Base-by-base conservation (phyloP, 345 rosid species). In the Clausena lansium region DNA sequence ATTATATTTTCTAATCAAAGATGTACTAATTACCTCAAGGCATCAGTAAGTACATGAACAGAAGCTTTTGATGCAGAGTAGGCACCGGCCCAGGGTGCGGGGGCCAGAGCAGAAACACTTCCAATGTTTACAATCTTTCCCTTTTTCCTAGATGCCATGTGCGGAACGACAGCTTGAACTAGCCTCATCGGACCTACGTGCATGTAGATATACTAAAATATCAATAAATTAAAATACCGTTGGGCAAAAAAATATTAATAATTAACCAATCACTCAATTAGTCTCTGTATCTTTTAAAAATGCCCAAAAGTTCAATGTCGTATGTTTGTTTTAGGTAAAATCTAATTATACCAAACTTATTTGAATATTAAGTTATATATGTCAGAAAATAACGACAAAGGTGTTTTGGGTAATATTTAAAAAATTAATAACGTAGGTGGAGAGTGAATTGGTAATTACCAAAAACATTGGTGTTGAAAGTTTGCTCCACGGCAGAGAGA, bases 101-200 rank as follows among this genome's bases (percentile, higher is more conserved):
- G 90, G 75, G 86, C 83, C 84, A 81, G 24, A 30, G 76, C 97
- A 70, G 86, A 41, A 58, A 89, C 81, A 66, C 96, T 92, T 69
- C 97, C 97, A 63, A 95, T 70, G 20, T 95, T 95, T 27, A 91
- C 93, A 58, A 95, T 85, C 82, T 85, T 93, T 14, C 96, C 96
- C 60, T 79, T 88, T 70, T 78, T 91, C 86, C 89, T 89, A 61
- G 88, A 79, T 33, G 89, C 94, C 98, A 95, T 92, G 86, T 89
- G 93, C 77, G 96, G 96, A 25, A 88, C 92, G 73, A 90, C 95
- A 73, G 93, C 92, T 85, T 93, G 99, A 73, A 93, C 85, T 87
- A 95, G 52, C 82, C 99, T 92, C 82, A 92, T 80, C 6, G 97
- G 52, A 81, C 98, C 97, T 93, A 65, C 75, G 77, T 24, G 13